Evolutionary conservation across 2,329 filamentous ascomycete genomes (phyloP).

Genomic region (Myriosclerotinia scirpicola): DNA sequence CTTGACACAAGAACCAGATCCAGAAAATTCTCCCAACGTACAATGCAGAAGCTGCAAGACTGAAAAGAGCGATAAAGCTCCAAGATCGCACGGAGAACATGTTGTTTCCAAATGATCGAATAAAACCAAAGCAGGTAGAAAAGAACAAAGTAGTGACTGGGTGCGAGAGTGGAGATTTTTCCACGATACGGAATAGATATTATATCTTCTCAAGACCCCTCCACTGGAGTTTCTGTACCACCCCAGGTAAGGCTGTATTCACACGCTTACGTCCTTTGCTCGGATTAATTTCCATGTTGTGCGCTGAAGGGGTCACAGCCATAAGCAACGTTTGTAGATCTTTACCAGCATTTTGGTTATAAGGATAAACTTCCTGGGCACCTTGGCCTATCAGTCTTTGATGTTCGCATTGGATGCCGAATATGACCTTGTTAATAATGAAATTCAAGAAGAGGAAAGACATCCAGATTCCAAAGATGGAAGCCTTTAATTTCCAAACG

Average conservation of each 20-base stretch:
- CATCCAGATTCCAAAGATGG: too few relatives aligned
- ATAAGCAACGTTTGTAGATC: background rate
- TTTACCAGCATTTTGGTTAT: background rate
- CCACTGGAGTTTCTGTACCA: background rate
- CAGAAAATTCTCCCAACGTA: background rate
- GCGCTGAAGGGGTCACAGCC: background rate
- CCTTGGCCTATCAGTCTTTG: background rate
- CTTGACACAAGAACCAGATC: background rate
- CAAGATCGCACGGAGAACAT: slow-evolving; percentile 15
- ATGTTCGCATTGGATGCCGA: too few relatives aligned
- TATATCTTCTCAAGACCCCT: background rate
- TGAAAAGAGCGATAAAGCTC: slow-evolving; percentile 13
- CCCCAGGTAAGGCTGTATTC: background rate
- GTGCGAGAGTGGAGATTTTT: background rate
- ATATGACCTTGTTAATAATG: too few relatives aligned
- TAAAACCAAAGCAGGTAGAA: background rate
- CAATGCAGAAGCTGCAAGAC: slow-evolving; percentile 16
- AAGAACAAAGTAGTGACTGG: slow-evolving; percentile 1
- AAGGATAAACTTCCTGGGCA: background rate
- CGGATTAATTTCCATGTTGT: background rate
- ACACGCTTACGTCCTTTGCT: background rate
- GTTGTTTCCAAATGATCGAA: background rate
- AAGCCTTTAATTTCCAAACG: too few relatives aligned
- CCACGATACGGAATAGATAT: background rate
- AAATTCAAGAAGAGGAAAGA: too few relatives aligned